Evolutionary conservation across 106 monocot species (phyloP).

Genomic region (Dioscorea dumetorum): DNA sequence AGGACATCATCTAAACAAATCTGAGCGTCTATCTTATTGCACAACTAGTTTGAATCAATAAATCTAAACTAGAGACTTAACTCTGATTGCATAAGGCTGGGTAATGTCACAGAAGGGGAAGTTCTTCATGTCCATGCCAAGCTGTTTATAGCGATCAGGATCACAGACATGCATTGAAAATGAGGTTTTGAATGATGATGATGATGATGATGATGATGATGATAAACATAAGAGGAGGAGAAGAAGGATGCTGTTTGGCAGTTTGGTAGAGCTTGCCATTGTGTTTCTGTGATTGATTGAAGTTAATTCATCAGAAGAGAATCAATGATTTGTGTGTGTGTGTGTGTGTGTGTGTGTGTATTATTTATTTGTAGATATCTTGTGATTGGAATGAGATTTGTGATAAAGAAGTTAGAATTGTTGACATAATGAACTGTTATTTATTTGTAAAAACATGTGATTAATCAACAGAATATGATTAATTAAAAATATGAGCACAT

Average conservation of each 20-base stretch:
- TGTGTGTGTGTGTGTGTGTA: too few relatives aligned
- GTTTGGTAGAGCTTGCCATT: neutral
- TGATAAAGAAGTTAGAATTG: too few relatives aligned
- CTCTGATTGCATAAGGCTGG: slow-evolving; percentile 2
- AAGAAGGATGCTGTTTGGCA: neutral
- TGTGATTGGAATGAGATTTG: too few relatives aligned
- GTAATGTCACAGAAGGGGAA: slow-evolving; percentile 20
- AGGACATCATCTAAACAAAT: too few relatives aligned
- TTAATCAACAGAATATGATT: too few relatives aligned
- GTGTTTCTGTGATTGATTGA: neutral
- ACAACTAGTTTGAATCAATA: too few relatives aligned
- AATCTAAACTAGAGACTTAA: slow-evolving; percentile 1
- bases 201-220: neutral
- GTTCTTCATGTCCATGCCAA: neutral
- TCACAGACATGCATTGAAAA: slow-evolving; percentile 13
- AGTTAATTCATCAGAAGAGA: neutral
- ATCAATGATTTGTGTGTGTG: neutral
- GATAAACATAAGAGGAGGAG: neutral
- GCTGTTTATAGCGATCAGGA: neutral
- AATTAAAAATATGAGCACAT: too few relatives aligned
- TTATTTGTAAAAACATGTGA: too few relatives aligned
- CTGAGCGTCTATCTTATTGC: too few relatives aligned
- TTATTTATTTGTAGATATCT: too few relatives aligned
- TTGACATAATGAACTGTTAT: too few relatives aligned
- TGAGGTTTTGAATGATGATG: neutral